Evolutionary conservation across 345 rosid species (phyloP), one percentile per base, ranked within the genome.

Genomic region (Trapa bicornis): DNA sequence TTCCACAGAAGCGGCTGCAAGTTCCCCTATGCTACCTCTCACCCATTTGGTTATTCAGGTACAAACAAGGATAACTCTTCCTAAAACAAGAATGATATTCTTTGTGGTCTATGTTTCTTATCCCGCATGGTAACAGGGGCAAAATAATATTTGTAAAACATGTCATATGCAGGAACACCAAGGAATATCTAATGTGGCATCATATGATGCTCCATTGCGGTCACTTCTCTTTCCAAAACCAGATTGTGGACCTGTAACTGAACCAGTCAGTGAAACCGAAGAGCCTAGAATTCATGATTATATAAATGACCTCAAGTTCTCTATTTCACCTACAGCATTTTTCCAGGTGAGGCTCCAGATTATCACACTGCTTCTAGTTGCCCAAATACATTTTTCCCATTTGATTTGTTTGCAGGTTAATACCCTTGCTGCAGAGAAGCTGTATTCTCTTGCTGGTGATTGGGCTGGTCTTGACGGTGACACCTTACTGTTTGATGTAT

Each of bases 261-360:
- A 71, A 56, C 61, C 71, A 6, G 71, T 64, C 58, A 69, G 67
- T 74, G 76, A 77, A 66, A 68, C 71, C 58, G 74, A 72, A 2
- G 93, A 89, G 81, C 84, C 89, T 64, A 86, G 96, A 76, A 94
- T 94, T 65, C 96, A 86, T 69, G 97, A 94, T 76, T 75, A 81
- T 75, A 91, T 91, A 71, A 82, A 74, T 72, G 82, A 86, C 76
- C 96, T 89, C 67, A 77, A 70, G 60, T 91, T 94, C 70, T 83
- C 91, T 53, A 89, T 94, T 77, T 94, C 97, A 48, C 97, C 99
- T 65, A 86, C 97, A 37, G 96, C 99, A 7, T 94, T 94, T 83
- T 94, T 94, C 77, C 97, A 89, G 89, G 99, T 76, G 37, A 63
- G 75, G 52, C 68, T 67, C 68, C 6, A 66, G 42, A 17, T 76